Percentiles rank a stretch among this genome's conserved stretches.
These are phyloP conservation scores for Fusarium coffeatum DNA, from an alignment of 2,329 filamentous ascomycete genomes.

Conservation along the genomic window DNA sequence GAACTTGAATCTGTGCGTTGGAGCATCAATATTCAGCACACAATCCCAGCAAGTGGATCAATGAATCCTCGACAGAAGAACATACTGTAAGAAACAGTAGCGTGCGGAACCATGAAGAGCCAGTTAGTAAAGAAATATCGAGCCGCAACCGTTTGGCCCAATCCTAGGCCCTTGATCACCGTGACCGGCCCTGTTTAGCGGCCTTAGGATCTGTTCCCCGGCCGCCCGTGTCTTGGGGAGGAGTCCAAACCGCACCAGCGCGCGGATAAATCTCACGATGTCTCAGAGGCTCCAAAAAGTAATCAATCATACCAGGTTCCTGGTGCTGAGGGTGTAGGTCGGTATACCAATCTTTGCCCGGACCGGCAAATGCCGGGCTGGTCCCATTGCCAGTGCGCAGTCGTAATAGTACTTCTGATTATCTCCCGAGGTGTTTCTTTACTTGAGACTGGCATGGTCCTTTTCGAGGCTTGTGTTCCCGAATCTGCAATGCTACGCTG, in stretches of 20 bases:
- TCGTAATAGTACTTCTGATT: not conserved
- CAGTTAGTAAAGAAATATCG: constrained; percentile 10
- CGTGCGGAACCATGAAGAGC: not conserved
- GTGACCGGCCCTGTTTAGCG: constrained; percentile 17
- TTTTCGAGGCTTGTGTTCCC: not conserved
- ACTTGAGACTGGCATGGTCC: constrained; percentile 22
- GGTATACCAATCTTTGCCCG: not conserved
- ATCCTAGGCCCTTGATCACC: constrained; percentile 4
- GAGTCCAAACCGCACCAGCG: constrained; percentile 8
- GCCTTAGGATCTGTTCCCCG: constrained; percentile 13
- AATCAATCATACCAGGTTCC: constrained; percentile 11
- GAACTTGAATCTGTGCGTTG: constrained; percentile 23
- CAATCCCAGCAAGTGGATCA: constrained; percentile 9
- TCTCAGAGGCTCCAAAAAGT: constrained; percentile 13
- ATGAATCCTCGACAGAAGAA: constrained; percentile 1
- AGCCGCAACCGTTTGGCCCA: constrained; percentile 21
- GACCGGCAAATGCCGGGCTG: constrained; percentile 18
- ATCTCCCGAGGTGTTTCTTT: not conserved
- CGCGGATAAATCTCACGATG: constrained; percentile 10
- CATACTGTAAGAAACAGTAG: not conserved
- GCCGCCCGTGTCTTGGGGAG: constrained; percentile 4
- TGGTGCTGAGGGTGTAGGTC: not conserved
- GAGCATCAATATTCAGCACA: not conserved
- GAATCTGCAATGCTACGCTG: not conserved
- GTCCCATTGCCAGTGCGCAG: constrained; percentile 1